phyloP scores from a whole-genome alignment of 345 rosid species.

The Sisymbrium altissimum region DNA sequence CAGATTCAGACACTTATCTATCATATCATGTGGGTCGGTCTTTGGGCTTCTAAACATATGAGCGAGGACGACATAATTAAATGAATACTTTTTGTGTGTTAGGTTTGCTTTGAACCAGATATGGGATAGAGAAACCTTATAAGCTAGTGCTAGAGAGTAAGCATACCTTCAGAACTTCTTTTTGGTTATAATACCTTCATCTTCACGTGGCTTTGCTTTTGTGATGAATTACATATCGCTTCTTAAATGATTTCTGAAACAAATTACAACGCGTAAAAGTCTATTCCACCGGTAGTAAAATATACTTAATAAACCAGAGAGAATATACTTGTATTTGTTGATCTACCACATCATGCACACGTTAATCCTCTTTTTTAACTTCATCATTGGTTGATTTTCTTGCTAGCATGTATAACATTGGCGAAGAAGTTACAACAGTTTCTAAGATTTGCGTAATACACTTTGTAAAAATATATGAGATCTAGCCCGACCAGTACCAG shows the following conservation, averaged over 20 bases:
- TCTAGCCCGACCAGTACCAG: no score
- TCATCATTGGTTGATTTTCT: not conserved
- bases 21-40: conserved; percentile 32
- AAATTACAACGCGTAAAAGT: not conserved
- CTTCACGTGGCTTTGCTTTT: conserved; percentile 30
- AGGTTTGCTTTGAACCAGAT: not conserved
- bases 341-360: not conserved
- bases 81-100: not conserved
- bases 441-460: not conserved
- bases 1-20: conserved; percentile 22
- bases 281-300: not conserved
- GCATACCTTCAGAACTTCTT: not conserved
- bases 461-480: no score
- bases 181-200: not conserved
- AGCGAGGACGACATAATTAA: not conserved
- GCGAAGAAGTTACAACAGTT: not conserved
- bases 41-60: not conserved
- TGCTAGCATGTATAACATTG: not conserved
- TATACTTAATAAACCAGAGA: not conserved
- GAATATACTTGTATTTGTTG: not conserved
- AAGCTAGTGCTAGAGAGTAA: not conserved
- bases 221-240: conserved; percentile 51
- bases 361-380: not conserved
- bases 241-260: conserved; percentile 52
- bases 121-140: not conserved